Conservation (phyloP, 306 rosid species). For the Lablab purpureus region DNA sequence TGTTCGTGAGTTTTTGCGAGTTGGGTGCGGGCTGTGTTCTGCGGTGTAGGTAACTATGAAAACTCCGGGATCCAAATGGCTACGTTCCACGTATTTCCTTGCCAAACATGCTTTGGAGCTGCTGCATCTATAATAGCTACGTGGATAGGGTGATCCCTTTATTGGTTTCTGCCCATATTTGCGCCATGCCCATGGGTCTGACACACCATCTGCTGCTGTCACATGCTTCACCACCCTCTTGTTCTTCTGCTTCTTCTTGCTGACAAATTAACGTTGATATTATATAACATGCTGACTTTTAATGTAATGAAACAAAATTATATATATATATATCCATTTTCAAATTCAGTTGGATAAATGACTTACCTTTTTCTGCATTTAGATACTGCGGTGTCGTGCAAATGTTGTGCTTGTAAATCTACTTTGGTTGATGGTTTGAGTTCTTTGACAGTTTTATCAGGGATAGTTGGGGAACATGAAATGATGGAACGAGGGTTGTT, state of each 20-base stretch:
- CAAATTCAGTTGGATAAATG: background rate
- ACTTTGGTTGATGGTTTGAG: background rate
- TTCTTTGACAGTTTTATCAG: conserved; percentile 42
- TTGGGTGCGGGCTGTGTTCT: conserved; percentile 68
- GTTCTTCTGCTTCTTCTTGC: conserved; percentile 52
- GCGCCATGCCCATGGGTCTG: conserved; percentile 84
- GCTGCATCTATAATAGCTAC: conserved; percentile 84
- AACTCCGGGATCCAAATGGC: conserved; percentile 59
- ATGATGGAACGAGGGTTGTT: background rate
- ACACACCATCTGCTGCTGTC: conserved; percentile 52
- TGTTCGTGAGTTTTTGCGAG: conserved; percentile 62
- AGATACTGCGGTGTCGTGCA: conserved; percentile 26
- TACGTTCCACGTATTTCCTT: conserved; percentile 73
- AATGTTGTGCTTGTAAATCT: conserved; percentile 36
- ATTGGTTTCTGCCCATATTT: conserved; percentile 91
- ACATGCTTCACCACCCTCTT: conserved; percentile 64
- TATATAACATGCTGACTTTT: background rate
- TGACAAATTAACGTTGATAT: background rate
- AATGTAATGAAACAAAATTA: background rate
- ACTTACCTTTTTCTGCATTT: conserved; percentile 54
- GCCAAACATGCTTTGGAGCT: conserved; percentile 78
- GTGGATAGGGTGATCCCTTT: conserved; percentile 82
- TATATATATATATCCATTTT: background rate
- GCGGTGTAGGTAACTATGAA: conserved; percentile 70
- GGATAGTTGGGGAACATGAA: conserved; percentile 44